Evolutionary conservation across 352 stramenopile species (phyloP).

Genomic region (Globisporangium iwayamae): DNA sequence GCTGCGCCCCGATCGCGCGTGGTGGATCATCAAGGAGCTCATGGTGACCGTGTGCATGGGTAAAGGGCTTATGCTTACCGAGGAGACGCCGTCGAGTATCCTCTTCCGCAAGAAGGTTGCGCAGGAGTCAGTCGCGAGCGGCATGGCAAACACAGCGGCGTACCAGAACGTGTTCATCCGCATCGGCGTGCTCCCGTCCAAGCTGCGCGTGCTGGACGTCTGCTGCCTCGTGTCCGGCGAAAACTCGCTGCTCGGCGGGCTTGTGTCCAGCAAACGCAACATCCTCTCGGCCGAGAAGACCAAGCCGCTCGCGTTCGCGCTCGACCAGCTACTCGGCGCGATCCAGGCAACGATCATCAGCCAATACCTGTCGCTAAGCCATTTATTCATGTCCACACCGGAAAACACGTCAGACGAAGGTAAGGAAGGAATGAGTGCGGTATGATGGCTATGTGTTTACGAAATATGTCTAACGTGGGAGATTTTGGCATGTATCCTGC

Average conservation of each 20-base stretch:
- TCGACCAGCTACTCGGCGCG: constrained; percentile 66
- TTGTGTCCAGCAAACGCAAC: constrained; percentile 38
- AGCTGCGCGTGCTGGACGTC: constrained; percentile 70
- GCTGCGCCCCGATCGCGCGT: constrained; percentile 65
- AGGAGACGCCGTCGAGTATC: constrained; percentile 52
- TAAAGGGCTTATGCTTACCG: constrained; percentile 60
- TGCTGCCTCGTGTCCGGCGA: constrained; percentile 62
- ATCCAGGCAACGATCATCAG: constrained; percentile 65
- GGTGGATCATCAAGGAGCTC: constrained; percentile 77
- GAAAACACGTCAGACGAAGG: constrained; percentile 65
- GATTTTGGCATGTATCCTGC: neutral
- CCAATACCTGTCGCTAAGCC: constrained; percentile 62
- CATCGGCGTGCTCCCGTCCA: constrained; percentile 72
- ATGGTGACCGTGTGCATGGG: constrained; percentile 73
- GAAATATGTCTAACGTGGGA: neutral
- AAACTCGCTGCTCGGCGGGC: constrained; percentile 57
- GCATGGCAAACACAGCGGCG: constrained; percentile 61
- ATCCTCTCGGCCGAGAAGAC: constrained; percentile 35
- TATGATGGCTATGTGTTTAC: neutral
- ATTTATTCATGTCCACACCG: constrained; percentile 74
- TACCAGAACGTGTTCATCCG: constrained; percentile 71
- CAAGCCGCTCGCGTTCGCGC: constrained; percentile 41
- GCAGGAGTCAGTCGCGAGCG: constrained; percentile 57
- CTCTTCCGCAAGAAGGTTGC: constrained; percentile 69
- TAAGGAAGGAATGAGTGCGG: constrained; percentile 14